Conservation (phyloP, 495 filamentous ascomycete genomes). For the Sporormia fimetaria region DNA sequence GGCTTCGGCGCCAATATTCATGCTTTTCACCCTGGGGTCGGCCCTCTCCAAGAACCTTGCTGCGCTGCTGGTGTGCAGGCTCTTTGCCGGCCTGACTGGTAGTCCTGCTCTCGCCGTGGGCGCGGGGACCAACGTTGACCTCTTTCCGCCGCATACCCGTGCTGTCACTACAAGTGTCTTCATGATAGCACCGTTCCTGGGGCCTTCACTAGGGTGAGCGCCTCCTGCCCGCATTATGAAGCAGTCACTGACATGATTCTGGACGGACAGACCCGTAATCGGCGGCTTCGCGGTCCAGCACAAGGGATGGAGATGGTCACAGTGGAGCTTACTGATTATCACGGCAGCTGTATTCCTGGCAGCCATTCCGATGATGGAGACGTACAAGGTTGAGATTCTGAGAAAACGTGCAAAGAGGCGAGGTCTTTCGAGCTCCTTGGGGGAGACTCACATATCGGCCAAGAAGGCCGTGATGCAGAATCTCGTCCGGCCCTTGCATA, state of each 20-base stretch:
- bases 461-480: slow-evolving; percentile 45
- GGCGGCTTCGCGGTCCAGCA: slow-evolving; percentile 50
- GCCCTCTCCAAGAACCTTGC: slow-evolving; percentile 47
- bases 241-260: not conserved
- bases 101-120: slow-evolving; percentile 46
- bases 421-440: slow-evolving; percentile 31
- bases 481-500: slow-evolving; percentile 48
- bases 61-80: slow-evolving; percentile 45
- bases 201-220: slow-evolving; percentile 40
- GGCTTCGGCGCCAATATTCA: slow-evolving; percentile 37
- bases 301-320: slow-evolving; percentile 53
- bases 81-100: slow-evolving; percentile 50
- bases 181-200: slow-evolving; percentile 47
- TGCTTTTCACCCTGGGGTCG: slow-evolving; percentile 53
- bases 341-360: slow-evolving; percentile 34
- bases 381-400: slow-evolving; percentile 52
- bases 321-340: slow-evolving; percentile 43
- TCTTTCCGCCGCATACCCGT: slow-evolving; percentile 37
- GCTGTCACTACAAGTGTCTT: slow-evolving; percentile 39
- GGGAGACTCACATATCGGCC: slow-evolving; percentile 12
- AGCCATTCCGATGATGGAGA: slow-evolving; percentile 41
- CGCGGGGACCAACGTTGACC: slow-evolving; percentile 44
- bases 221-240: not conserved
- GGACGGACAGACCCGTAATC: slow-evolving; percentile 41
- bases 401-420: slow-evolving; percentile 39